Evolutionary conservation across 441 rosid species (phyloP), one percentile per base, ranked within the genome.

Genomic region (Syzygium malaccense): DNA sequence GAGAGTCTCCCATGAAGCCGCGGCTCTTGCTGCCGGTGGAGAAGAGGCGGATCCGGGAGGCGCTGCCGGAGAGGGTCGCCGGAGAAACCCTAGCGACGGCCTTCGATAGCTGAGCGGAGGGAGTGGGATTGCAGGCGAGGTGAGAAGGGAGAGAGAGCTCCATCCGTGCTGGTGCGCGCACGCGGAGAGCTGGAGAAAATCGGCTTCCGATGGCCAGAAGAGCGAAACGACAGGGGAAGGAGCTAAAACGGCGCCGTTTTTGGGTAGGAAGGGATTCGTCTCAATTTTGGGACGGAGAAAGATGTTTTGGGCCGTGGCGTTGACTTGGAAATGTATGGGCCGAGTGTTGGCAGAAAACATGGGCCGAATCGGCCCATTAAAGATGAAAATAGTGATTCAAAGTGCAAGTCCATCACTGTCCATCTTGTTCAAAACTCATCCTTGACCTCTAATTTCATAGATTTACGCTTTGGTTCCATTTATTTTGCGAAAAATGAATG

Each of bases 1-100:
- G 88, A 58, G 88, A 80, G n/a, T 37, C 80, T 55, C 92, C 91
- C 92, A 95, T 92, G 86, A 85, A 83, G 37, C 86, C n/a, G 55
- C 64, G 58, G 62, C 89, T 5, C 86, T 53, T 86, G 45, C 71
- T 41, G 45, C 45, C 71, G 28, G 78, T 55, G 85, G 32, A 8
- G 91, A 86, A 83, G 91, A 78, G 64, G 17, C 86, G 58, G 86
- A 13, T 7, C 23, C 1, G 30, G 90, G 88, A 14, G 87, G 33
- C 68, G 55, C 85, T 56, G n/a, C 56, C n/a, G 48, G 79, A 64
- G 85, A 33, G 41, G 68, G n/a, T 83, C 58, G 51, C 51, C 3
- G 55, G 88, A 88, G 88, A 88, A 86, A 91, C 37, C 20, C 88
- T 80, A 75, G 55, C 53, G 53, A 8, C 86, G 45, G 90, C 60